phyloP scores from a whole-genome alignment of 352 stramenopile genomes.

The Halophytophthora polymorphica region DNA sequence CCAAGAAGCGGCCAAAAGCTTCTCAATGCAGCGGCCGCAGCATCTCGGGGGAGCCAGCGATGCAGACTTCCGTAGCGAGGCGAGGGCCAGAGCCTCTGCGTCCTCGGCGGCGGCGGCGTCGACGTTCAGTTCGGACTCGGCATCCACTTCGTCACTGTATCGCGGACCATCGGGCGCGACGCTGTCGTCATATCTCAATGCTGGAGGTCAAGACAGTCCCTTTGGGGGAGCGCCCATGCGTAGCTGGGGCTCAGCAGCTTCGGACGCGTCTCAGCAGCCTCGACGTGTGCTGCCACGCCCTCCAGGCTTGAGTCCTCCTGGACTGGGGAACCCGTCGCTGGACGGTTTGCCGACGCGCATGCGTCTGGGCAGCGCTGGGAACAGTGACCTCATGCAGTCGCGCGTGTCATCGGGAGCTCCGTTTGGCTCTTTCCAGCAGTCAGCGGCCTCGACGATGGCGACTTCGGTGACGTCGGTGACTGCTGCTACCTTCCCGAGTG shows the following conservation, averaged over 20 bases:
- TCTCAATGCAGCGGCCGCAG: slow-evolving; percentile 10
- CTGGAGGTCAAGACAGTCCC: slow-evolving; percentile 6
- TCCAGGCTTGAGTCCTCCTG: slow-evolving; percentile 41
- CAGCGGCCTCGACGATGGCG: slow-evolving; percentile 11
- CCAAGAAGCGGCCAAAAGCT: slow-evolving; percentile 16
- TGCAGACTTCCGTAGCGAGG: slow-evolving; percentile 1
- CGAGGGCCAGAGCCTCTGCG: background rate
- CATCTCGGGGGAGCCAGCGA: background rate
- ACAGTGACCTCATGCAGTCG: slow-evolving; percentile 15
- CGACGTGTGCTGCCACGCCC: slow-evolving; percentile 44
- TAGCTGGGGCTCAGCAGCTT: slow-evolving; percentile 8
- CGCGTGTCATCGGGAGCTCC: slow-evolving; percentile 3
- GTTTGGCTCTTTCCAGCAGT: slow-evolving; percentile 12
- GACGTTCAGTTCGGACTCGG: slow-evolving; percentile 7
- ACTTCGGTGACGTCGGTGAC: slow-evolving; percentile 4
- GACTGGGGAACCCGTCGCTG: slow-evolving; percentile 13
- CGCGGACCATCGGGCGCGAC: slow-evolving; percentile 1
- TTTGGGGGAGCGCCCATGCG: slow-evolving; percentile 9
- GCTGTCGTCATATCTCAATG: slow-evolving; percentile 15
- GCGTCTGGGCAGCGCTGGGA: slow-evolving; percentile 2
- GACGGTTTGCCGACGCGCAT: slow-evolving; percentile 10
- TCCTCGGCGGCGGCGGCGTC: background rate
- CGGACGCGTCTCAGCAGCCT: slow-evolving; percentile 17
- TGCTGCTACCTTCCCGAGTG: slow-evolving; percentile 13
- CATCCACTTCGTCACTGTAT: slow-evolving; percentile 10